Evolutionary conservation across 768 basidiomycete species (phyloP), one percentile per base, ranked within the genome.

Genomic region (Tubosaeta sp.): DNA sequence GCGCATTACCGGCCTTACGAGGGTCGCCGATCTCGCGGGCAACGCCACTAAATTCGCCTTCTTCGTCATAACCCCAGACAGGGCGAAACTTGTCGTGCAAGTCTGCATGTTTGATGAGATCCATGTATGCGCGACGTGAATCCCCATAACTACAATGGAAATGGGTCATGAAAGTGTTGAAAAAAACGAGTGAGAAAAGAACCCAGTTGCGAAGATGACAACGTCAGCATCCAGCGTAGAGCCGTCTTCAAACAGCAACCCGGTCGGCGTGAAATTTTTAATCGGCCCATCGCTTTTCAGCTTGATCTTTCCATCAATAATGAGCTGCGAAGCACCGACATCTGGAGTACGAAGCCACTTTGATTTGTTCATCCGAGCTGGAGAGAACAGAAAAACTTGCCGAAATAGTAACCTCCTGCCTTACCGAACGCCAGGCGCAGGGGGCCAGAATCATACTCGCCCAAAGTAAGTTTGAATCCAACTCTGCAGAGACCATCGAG

Each of bases 331-430:
- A 31, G 72, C 71, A 37, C 74, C 71, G 34, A 71, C 71, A 29
- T 75, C 75, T 76, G 34, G 9, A n/a, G 27, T 10, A 7, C 27
- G 13, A 8, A 3, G 17, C n/a, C 17, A 17, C 19, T 14, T 25
- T 29, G 10, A n/a, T 44, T 22, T 12, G 43, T 44, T 25, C 10
- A 5, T 14, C 4, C 22, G 29, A 44, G 13, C 5, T 22, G 25
- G 1, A 29, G 31, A 9, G 0, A 2, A 32, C 5, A 27, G 19
- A 33, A 41, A 13, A 6, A 52, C 70, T 25, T 52, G 80, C 86
- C 84, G 2, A 86, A 69, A 66, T 88, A 88, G 65, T 84, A 88
- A 6, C 87, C 84, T 25, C 84, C 85, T 0, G 69, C 79, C 39
- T 72, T 73, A 8, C 63, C 64, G 63, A 74, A 79, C 13, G 76